Conservation (phyloP, 306 rosid genomes). For the Gastrolobium bilobum region DNA sequence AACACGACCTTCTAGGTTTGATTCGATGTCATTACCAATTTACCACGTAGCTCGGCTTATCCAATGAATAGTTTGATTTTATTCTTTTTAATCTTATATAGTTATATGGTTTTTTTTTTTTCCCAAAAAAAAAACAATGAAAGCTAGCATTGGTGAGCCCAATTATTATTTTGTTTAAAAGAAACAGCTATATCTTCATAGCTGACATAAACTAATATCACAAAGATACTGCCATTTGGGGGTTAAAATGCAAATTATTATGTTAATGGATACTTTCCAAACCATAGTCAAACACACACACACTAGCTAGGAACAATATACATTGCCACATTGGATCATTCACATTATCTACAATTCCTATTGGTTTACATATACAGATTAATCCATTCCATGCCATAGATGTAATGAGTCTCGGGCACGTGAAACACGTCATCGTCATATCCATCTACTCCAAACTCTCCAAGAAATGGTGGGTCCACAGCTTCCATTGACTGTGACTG, state of each 20-base stretch:
- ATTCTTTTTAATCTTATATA: neutral
- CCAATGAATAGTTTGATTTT: neutral
- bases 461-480: conserved; percentile 64
- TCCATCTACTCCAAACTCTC: conserved; percentile 68
- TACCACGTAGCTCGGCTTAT: neutral
- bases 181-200: neutral
- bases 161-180: conserved; percentile 22
- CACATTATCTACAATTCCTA: conserved; percentile 67
- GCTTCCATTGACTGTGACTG: conserved; percentile 68
- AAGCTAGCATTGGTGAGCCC: conserved; percentile 16
- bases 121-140: neutral
- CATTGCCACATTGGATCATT: conserved; percentile 49
- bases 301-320: conserved; percentile 44
- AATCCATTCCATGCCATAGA: conserved; percentile 74
- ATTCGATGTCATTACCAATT: conserved; percentile 22
- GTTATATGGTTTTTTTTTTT: neutral
- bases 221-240: neutral
- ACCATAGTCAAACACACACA: conserved; percentile 59
- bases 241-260: conserved; percentile 48
- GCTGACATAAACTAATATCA: conserved; percentile 23
- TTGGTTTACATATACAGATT: conserved; percentile 55
- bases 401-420: conserved; percentile 57
- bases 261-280: conserved; percentile 52
- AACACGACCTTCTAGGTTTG: neutral
- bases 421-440: conserved; percentile 60